Percentiles rank a stretch among this genome's conserved stretches.
phyloP scores from a whole-genome alignment of 1,139 yeast genomes.

The Eremothecium cymbalariae region DNA sequence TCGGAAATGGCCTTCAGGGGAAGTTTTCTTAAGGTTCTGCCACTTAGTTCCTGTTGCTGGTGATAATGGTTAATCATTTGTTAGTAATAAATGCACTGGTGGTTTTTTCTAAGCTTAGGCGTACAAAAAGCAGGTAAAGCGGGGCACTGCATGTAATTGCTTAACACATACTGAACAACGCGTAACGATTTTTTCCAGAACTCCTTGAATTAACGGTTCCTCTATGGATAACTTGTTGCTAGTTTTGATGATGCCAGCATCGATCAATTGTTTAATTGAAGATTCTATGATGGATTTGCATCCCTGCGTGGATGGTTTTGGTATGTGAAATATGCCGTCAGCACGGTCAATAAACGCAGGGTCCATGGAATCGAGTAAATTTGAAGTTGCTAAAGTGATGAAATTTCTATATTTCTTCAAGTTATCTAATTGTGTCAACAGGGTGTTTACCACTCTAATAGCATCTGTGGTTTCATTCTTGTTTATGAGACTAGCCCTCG shows the following conservation, averaged over 20 bases:
- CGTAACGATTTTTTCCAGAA: constrained; percentile 15
- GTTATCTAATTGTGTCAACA: constrained; percentile 34
- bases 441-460: constrained; percentile 35
- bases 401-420: constrained; percentile 31
- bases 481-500: constrained; percentile 30
- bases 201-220: constrained; percentile 10
- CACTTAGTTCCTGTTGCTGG: constrained; percentile 21
- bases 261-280: constrained; percentile 20
- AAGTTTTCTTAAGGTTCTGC: constrained; percentile 25
- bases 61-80: not conserved
- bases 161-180: constrained; percentile 24
- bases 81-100: not conserved
- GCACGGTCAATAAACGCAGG: constrained; percentile 36
- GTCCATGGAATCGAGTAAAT: constrained; percentile 31
- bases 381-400: constrained; percentile 34
- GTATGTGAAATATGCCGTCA: constrained; percentile 30
- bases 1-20: constrained; percentile 28
- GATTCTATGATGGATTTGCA: constrained; percentile 24
- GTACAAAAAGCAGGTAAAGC: not conserved
- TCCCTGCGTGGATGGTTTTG: constrained; percentile 27
- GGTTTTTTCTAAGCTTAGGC: no score
- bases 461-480: constrained; percentile 36
- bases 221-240: constrained; percentile 6
- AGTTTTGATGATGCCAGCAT: constrained; percentile 13
- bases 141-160: constrained; percentile 1